Conservation (phyloP, 768 basidiomycete species). For the Ramaria sp. region DNA sequence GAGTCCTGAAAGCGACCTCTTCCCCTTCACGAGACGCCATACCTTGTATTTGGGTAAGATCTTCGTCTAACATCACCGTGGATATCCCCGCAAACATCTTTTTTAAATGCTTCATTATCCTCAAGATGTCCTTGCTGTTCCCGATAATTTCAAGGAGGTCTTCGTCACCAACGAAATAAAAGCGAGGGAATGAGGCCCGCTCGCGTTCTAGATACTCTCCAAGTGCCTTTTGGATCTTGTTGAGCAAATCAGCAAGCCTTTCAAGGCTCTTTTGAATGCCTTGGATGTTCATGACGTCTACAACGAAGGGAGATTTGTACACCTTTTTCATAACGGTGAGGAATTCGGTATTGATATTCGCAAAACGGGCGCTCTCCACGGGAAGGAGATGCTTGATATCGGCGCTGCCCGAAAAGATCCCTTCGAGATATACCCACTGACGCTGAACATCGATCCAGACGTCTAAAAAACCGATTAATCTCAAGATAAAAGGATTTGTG, state of each 20-base stretch:
- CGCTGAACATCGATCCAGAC: constrained; percentile 99
- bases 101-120: constrained; percentile 98
- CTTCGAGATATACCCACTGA: constrained; percentile 99
- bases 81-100: constrained; percentile 99
- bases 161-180: constrained; percentile 99
- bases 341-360: constrained; percentile 98
- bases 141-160: constrained; percentile 98
- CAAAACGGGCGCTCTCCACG: constrained; percentile 94
- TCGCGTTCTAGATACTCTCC: constrained; percentile 99
- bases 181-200: constrained; percentile 94
- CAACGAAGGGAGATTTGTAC: constrained; percentile 95
- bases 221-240: constrained; percentile 98
- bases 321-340: constrained; percentile 99
- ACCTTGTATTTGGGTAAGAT: constrained; percentile 77
- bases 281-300: constrained; percentile 94
- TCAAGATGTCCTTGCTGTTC: constrained; percentile 96
- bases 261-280: constrained; percentile 96
- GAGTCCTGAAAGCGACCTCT: constrained; percentile 73
- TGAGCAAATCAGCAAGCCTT: constrained; percentile 87
- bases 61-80: constrained; percentile 79
- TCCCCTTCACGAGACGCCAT: constrained; percentile 97
- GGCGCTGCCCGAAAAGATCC: constrained; percentile 98
- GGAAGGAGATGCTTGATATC: constrained; percentile 99
- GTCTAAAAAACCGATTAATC: constrained; percentile 34
- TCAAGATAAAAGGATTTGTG: not conserved